A percentile compares a stretch with the other conserved stretches of the same genome.
Conservation (phyloP, 768 basidiomycete genomes). For the Termitomyces sp. region DNA sequence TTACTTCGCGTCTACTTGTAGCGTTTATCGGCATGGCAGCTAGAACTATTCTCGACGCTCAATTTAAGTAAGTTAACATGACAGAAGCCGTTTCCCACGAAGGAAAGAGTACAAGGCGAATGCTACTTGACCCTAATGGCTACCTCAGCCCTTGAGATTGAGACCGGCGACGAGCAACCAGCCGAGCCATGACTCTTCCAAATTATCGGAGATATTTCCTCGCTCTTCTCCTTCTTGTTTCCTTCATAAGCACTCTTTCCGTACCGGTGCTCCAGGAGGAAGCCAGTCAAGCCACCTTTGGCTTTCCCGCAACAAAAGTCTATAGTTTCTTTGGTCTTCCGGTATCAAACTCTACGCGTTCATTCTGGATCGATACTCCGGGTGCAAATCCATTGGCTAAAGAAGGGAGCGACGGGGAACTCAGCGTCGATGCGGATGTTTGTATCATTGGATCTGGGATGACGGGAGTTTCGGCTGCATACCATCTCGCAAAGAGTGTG, state of each 20-base stretch:
- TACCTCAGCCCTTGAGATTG: not conserved
- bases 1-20: not conserved
- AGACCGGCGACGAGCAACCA: not conserved
- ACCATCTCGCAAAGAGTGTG: conserved; percentile 51
- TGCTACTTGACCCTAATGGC: not conserved
- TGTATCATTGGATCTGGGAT: conserved; percentile 81
- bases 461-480: conserved; percentile 70
- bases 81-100: not conserved
- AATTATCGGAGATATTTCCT: not conserved
- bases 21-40: not conserved
- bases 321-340: conserved; percentile 32
- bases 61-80: not conserved
- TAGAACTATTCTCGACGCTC: not conserved
- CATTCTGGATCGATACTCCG: conserved; percentile 66
- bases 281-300: conserved; percentile 5
- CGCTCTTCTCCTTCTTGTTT: not conserved
- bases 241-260: conserved; percentile 3
- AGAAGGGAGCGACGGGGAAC: conserved; percentile 56
- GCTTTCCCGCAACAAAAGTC: not conserved
- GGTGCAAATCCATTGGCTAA: conserved; percentile 62
- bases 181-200: not conserved
- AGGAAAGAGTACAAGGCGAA: not conserved
- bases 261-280: conserved; percentile 1
- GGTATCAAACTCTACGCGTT: conserved; percentile 56
- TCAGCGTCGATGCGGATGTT: conserved; percentile 63